Evolutionary conservation across 495 filamentous ascomycete species (phyloP), one percentile per base, ranked within the genome.

Genomic region (Glutinoglossum americanum): DNA sequence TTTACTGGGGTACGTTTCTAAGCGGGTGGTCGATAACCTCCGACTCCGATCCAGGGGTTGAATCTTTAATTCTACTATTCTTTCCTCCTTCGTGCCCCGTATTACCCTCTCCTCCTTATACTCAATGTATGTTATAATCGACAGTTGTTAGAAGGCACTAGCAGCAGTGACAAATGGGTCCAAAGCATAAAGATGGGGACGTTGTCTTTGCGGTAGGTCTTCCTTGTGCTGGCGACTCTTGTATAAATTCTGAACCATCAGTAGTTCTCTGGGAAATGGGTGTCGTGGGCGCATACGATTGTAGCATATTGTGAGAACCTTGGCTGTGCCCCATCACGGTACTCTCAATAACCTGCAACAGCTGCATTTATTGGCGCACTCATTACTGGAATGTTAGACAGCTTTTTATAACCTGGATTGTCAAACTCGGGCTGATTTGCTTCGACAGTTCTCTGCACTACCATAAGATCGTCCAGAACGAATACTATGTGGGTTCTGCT

Each of bases 381-480:
- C 60, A 66, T 92, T 54, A 81, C 94, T 60, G 93, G 93, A 64
- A 69, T 84, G 66, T 81, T 61, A 56, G 63, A 32, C 26, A n/a
- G 30, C 30, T 33, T 21, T 17, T 33, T 30, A 32, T 8, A 13
- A 32, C 21, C 1, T 26, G 15, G 39, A 10, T 10, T 23, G 28
- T 28, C 37, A n/a, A 37, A 58, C 32, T 30, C 45, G 17, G n/a
- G 53, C 33, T 33, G 57, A 65, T 37, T 67, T 51, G 32, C 23
- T 57, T 60, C 56, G 39, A 54, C 56, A 75, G 72, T 56, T 66
- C 73, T 55, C 73, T 99, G 51, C 93, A 99, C 70, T 96, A 89
- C 69, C 79, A 82, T 62, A 97, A 97, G 75, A 99, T 99, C 57
- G 93, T 99, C 21, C 75, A 94, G 69, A 99, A 99, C 68, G 87